Evolutionary conservation across 2,329 filamentous ascomycete species (phyloP).

Genomic region (Whalleya microplaca): DNA sequence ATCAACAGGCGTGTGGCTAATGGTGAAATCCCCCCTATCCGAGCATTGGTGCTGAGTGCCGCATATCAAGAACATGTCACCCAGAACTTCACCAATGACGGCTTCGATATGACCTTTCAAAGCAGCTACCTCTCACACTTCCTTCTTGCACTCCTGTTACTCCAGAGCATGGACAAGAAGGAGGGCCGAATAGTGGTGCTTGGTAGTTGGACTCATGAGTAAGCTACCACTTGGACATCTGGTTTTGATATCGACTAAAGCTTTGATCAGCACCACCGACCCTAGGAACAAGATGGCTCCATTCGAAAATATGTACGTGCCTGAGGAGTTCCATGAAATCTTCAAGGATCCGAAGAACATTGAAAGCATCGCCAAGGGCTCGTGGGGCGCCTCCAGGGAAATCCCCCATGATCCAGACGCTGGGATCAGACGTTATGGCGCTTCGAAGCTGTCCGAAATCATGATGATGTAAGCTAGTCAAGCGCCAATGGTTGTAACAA

Average conservation of each 20-base stretch:
- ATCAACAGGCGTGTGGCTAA: conserved; percentile 26
- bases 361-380: conserved; percentile 23
- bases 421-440: conserved; percentile 33
- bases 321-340: conserved; percentile 18
- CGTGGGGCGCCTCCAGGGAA: conserved; percentile 19
- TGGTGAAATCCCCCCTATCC: conserved; percentile 32
- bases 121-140: conserved; percentile 40
- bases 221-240: conserved; percentile 8
- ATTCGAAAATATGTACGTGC: conserved; percentile 3
- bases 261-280: conserved; percentile 13
- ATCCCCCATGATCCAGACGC: conserved; percentile 11
- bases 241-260: background rate
- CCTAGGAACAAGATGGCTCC: conserved; percentile 16
- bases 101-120: conserved; percentile 39
- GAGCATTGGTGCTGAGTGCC: conserved; percentile 33
- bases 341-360: conserved; percentile 20
- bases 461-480: conserved; percentile 30
- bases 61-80: conserved; percentile 29
- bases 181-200: conserved; percentile 37
- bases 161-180: conserved; percentile 39
- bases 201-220: conserved; percentile 39
- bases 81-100: conserved; percentile 37
- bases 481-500: background rate
- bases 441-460: conserved; percentile 29
- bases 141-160: conserved; percentile 37